phyloP scores from a whole-genome alignment of 441 rosid genomes.

The Bruguiera hainesii region DNA sequence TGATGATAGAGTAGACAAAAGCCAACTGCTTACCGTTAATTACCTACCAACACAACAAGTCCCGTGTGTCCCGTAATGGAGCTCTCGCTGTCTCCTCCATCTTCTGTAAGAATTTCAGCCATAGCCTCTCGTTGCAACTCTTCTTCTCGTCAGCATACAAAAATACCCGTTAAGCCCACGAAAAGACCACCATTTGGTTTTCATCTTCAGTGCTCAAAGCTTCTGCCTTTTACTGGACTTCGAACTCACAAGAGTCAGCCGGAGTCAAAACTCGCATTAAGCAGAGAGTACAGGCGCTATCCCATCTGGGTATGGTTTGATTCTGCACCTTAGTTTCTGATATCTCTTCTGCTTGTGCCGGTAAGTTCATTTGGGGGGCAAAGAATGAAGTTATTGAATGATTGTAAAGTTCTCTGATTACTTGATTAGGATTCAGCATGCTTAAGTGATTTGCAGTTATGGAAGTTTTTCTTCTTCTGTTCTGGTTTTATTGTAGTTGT shows the following conservation, averaged over 20 bases:
- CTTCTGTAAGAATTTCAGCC: conserved; percentile 42
- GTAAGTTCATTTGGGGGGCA: neutral
- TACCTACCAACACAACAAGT: neutral
- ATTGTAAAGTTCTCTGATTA: no score
- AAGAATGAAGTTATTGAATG: no score
- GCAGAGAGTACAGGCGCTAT: conserved; percentile 27
- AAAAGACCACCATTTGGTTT: conserved; percentile 15
- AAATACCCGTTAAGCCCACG: conserved; percentile 27
- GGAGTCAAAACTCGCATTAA: conserved; percentile 29
- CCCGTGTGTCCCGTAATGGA: conserved; percentile 37
- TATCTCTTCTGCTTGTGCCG: neutral
- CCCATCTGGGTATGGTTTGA: conserved; percentile 51
- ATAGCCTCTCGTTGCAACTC: conserved; percentile 27
- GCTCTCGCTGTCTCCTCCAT: conserved; percentile 46
- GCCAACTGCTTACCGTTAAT: neutral
- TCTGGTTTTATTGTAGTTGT: no score
- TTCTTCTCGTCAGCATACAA: conserved; percentile 27
- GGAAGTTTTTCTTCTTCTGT: no score
- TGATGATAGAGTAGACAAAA: no score
- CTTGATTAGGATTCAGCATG: no score
- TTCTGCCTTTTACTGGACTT: conserved; percentile 33
- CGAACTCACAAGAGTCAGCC: conserved; percentile 29
- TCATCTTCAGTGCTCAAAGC: conserved; percentile 22
- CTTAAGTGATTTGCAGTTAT: no score
- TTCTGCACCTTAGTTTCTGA: conserved; percentile 9